phyloP scores from a whole-genome alignment of 306 rosid genomes.

The Datisca glomerata region DNA sequence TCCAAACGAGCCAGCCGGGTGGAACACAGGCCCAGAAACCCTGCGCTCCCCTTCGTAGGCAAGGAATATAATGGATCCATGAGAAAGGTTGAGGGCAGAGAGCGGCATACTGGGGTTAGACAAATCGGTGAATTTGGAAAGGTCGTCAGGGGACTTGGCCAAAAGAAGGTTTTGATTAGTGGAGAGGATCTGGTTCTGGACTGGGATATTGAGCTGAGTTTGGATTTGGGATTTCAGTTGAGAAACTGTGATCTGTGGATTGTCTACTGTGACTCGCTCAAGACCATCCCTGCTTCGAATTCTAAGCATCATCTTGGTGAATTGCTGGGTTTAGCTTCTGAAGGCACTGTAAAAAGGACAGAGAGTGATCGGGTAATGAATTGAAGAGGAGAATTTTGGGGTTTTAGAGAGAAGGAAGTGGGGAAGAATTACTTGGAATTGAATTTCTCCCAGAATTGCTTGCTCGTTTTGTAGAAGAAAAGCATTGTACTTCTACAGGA shows the following conservation, averaged over 20 bases:
- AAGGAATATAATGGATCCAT: constrained; percentile 65
- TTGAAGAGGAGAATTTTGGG: not conserved
- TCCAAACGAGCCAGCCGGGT: constrained; percentile 86
- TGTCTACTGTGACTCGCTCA: constrained; percentile 59
- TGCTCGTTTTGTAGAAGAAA: too few species aligned
- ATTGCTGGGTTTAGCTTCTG: not conserved
- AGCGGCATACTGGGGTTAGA: constrained; percentile 36
- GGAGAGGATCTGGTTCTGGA: constrained; percentile 70
- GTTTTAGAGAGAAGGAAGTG: not conserved
- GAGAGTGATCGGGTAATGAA: constrained; percentile 1
- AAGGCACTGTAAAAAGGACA: not conserved
- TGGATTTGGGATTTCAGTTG: constrained; percentile 46
- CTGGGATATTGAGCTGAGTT: constrained; percentile 56
- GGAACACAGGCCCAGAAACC: constrained; percentile 54
- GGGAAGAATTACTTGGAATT: too few species aligned
- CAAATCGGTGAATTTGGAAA: constrained; percentile 63
- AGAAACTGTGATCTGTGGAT: constrained; percentile 44
- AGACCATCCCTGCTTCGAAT: constrained; percentile 93
- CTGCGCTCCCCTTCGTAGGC: constrained; percentile 74
- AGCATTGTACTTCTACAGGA: too few species aligned
- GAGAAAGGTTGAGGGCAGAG: constrained; percentile 48
- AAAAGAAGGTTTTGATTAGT: constrained; percentile 67
- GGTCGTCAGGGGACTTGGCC: constrained; percentile 47
- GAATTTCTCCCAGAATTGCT: too few species aligned
- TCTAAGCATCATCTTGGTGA: constrained; percentile 62